Conservation (phyloP, 148 eudicot genomes). For the Rhododendron ferrugineum region DNA sequence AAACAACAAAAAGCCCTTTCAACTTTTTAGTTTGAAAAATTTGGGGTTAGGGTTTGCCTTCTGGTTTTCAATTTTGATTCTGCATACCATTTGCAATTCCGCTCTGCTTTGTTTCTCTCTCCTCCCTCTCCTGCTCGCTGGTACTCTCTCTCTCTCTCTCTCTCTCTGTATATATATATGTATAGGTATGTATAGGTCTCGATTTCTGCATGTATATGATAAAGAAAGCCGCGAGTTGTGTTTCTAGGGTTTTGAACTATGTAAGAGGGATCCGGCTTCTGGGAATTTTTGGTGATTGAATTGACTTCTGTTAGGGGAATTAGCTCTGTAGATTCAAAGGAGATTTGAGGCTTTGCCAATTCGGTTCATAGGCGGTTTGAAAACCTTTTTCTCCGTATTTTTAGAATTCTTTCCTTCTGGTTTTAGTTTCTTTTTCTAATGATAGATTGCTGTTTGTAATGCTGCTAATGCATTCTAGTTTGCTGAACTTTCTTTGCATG, state of each 20-base stretch:
- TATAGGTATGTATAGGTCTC: neutral
- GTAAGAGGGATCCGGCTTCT: neutral
- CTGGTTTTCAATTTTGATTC: conserved; percentile 7
- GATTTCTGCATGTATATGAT: neutral
- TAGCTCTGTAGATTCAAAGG: neutral
- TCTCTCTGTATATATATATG: neutral
- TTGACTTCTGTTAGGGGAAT: neutral
- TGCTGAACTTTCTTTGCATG: neutral
- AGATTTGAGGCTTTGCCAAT: neutral
- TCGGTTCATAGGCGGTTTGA: neutral
- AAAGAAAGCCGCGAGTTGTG: neutral
- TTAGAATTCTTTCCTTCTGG: neutral
- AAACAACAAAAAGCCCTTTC: neutral
- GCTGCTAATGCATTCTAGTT: neutral
- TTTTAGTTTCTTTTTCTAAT: neutral
- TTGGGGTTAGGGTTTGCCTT: conserved; percentile 13
- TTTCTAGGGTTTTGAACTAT: neutral
- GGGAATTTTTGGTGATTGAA: neutral
- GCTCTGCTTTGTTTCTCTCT: neutral
- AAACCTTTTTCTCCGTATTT: neutral
- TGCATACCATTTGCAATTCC: neutral
- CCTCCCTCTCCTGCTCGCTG: neutral
- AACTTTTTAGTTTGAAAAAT: neutral
- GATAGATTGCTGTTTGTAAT: neutral
- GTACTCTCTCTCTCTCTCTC: neutral